Evolutionary conservation across 169 alveolate species (phyloP), one percentile per base, ranked within the genome.

Genomic region (Cryptosporidium meleagridis): DNA sequence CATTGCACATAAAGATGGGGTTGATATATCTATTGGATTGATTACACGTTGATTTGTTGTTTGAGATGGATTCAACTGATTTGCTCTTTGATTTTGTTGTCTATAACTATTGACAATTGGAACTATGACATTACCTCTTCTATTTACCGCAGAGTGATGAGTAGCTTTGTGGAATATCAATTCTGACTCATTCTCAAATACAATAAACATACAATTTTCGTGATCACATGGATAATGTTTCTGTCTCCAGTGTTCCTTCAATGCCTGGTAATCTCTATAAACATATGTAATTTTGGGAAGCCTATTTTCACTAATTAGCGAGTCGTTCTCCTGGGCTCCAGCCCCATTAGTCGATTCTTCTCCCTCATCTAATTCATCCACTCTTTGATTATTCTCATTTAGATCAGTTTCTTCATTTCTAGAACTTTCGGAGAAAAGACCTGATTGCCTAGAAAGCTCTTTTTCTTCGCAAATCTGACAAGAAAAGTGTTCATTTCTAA

Each of bases 201-300:
- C 95, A 53, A 92, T 93, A 80, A 92, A 92, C 68, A 92, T 84
- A 37, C 95, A 92, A 52, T 92, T 86, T 45, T 92, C 95, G 62
- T 92, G 91, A 21, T 91, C 71, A 51, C 95, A 92, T 1, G 95
- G 95, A 72, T 67, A 89, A 21, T 92, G 95, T 31, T 71, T 89
- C 53, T 67, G 75, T 53, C 73, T 92, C 85, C 92, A 92, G 72
- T 92, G 95, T n/a, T 72, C 87, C 14, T 84, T 86, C 31, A 92
- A 62, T 29, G 80, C 65, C 29, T 69, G 84, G 72, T 92, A 92
- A 41, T 92, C 92, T 41, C 62, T 89, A 58, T 92, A 92, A 31
- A 92, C 94, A 87, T 92, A 75, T 26, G 45, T 80, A 8, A 80
- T 80, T 53, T 31, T 80, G 16, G 61, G 70, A 70, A 14, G 21